Conservation (phyloP, 148 eudicot species). For the Simmondsia chinensis region DNA sequence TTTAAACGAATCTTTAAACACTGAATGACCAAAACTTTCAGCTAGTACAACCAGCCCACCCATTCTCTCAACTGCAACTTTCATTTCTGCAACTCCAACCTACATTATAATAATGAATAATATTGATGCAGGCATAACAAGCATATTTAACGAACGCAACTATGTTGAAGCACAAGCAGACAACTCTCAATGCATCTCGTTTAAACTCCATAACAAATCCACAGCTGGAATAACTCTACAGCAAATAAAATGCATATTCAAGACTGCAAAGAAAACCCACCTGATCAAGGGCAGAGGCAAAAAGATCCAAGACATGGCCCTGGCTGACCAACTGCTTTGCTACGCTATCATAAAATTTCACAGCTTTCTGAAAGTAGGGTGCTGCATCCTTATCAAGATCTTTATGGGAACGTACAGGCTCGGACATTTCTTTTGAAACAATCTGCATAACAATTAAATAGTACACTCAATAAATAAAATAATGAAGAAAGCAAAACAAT, state of each 20-base stretch:
- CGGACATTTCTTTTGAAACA: slow-evolving; percentile 88
- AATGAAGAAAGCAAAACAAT: slow-evolving; percentile 1
- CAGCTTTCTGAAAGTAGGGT: slow-evolving; percentile 85
- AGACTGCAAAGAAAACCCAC: slow-evolving; percentile 24
- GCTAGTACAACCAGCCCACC: slow-evolving; percentile 94
- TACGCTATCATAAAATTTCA: slow-evolving; percentile 66
- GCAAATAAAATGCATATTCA: too few species aligned
- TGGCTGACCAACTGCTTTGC: slow-evolving; percentile 83
- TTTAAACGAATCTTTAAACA: slow-evolving; percentile 89
- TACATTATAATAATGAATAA: slow-evolving; percentile 15
- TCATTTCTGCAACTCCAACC: slow-evolving; percentile 99
- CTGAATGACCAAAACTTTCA: slow-evolving; percentile 97
- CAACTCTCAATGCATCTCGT: not conserved
- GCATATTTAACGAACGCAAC: too few species aligned
- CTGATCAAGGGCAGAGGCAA: slow-evolving; percentile 99
- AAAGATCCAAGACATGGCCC: slow-evolving; percentile 91
- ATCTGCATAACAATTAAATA: slow-evolving; percentile 38
- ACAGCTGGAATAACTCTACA: too few species aligned
- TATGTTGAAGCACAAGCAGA: too few species aligned
- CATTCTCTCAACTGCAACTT: slow-evolving; percentile 87
- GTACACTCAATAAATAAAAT: not conserved
- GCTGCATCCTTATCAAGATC: slow-evolving; percentile 99
- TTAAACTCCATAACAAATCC: too few species aligned
- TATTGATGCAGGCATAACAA: too few species aligned
- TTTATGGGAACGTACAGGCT: slow-evolving; percentile 95